Base-by-base conservation (phyloP, 1,139 yeast species). In the Pichia sp. region DNA sequence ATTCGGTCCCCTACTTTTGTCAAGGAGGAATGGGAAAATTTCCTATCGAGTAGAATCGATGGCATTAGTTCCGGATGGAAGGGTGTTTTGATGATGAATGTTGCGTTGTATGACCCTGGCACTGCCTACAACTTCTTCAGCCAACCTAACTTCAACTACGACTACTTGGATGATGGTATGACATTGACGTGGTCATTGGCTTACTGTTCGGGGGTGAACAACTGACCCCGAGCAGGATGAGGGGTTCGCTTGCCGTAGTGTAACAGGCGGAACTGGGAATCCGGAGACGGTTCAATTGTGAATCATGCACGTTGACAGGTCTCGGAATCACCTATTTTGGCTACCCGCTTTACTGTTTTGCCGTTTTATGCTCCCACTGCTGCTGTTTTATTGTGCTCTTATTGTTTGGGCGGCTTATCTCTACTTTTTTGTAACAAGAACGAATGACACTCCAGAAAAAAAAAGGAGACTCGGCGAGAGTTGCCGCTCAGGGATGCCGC, bases 101-200 rank as follows among this genome's bases (percentile, higher is more conserved):
- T 77, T 64, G 87, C 86, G 2, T 72, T 81, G 52, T 74, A 65
- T 58, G 84, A 82, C 64, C 78, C 86, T 4, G 51, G 62, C 42
- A 49, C 73, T 0, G 73, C 85, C 0, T 82, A 80, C 63, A 63
- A 67, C 0, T 82, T 80, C 71, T 82, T 81, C 54, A 55, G 61
- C 9, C 70, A 78, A 27, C 61, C 71, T 9, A 64, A 66, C 53
- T 87, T 83, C 73, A 61, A 70, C 46, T 64, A 69, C 49, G 66
- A 67, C 27, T 80, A 77, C 68, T 78, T 91, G 59, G 97, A 91
- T 66, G 80, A 81, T 57, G 97, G 97, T 5, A 93, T 88, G 71
- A 84, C 93, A 64, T 74, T 83, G 65, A 86, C 97, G 0, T 91
- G 97, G 96, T 80, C 89, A 55, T 75, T 90, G 63, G 85, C 96